Base-by-base conservation (phyloP, 2,329 filamentous ascomycete genomes). In the Cladobotryum mycophilum region DNA sequence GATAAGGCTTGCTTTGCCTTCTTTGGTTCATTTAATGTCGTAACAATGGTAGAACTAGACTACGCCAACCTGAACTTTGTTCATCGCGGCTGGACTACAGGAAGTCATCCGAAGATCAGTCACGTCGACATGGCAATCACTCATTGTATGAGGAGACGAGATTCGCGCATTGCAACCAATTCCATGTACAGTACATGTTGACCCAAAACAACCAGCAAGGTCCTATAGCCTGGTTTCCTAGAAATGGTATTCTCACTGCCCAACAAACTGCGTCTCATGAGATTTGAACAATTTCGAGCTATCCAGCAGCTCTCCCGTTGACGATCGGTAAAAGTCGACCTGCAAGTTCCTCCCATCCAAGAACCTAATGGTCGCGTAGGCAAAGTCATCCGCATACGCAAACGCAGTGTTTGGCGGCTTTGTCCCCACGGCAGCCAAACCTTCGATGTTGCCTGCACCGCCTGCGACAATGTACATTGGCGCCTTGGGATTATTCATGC, bases 371-470 rank as follows among this genome's bases (percentile, higher is more conserved):
- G 68, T 71, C 3, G 72, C 74, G 56, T 78, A 81, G 56, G 71
- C 74, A 48, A 78, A 81, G 50, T 78, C 76, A 45, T 75, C 70
- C 0, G 66, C 74, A 49, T 78, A 78, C 2, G 73, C 74, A 53
- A 76, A 78, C 3, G 65, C 70, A 40, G 75, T 79, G 30, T 64
- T 72, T 12, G 67, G 58, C 3, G 65, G 63, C 51, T 74, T 71
- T 0, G 37, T 60, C 3, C 75, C 76, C 0, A 79, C 64, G 1
- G 56, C 45, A 33, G 60, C 69, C 46, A 79, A 53, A 0, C 76
- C 78, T 58, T 82, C 78, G 48, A 81, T 76, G 48, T 80, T 81
- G 2, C 79, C 79, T 1, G 78, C 71, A 1, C 76, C 79, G 3
- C 78, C 78, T 3, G 76, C 73, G 7, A 81, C 67, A 78, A 62